Evolutionary conservation across 441 rosid species (phyloP).

Genomic region (Gossypium schwendimanii): DNA sequence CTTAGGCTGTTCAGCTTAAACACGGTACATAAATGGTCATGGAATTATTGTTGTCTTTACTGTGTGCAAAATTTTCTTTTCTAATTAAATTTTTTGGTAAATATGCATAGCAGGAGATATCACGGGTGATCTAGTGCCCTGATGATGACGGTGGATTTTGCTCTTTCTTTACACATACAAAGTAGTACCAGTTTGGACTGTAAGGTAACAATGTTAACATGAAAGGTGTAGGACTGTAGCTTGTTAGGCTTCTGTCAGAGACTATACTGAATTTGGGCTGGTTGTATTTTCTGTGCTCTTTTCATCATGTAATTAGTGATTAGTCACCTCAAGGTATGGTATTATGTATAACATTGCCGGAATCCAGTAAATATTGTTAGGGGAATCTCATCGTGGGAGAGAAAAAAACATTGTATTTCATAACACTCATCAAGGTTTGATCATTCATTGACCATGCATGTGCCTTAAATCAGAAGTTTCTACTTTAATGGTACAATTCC

Average conservation of each 20-base stretch:
- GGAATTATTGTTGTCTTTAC: background rate
- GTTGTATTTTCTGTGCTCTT: background rate
- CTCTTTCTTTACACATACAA: background rate
- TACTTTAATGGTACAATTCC: background rate
- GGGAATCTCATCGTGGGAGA: background rate
- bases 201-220: background rate
- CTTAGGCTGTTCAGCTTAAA: background rate
- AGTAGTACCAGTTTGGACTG: background rate
- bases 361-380: background rate
- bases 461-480: background rate
- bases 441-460: background rate
- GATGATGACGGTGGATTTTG: background rate
- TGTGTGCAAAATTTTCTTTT: background rate
- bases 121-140: background rate
- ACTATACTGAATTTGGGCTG: background rate
- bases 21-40: background rate
- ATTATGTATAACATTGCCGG: background rate
- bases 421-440: background rate
- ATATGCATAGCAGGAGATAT: conserved; percentile 15
- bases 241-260: background rate
- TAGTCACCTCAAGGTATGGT: background rate
- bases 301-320: background rate
- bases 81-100: background rate
- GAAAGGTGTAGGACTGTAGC: background rate
- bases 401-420: background rate